phyloP scores from a whole-genome alignment of 2,329 filamentous ascomycete species.

The Fusarium incarnatum region DNA sequence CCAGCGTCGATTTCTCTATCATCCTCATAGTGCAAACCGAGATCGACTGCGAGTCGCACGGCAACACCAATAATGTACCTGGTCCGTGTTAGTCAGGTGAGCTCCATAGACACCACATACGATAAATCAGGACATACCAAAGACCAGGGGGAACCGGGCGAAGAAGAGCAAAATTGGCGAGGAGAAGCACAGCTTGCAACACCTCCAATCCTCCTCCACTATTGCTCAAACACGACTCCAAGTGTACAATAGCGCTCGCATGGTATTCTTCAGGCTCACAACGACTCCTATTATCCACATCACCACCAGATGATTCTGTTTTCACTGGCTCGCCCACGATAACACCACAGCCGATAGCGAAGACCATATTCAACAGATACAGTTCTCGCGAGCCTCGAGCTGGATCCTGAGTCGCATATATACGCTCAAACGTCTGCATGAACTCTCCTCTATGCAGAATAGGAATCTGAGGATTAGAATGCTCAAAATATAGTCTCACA shows the following conservation, averaged over 20 bases:
- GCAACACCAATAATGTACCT: constrained; percentile 95
- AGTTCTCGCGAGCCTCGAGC: constrained; percentile 80
- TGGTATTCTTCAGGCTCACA: constrained; percentile 95
- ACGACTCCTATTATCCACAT: constrained; percentile 53
- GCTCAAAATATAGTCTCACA: constrained; percentile 89
- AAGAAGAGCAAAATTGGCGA: constrained; percentile 91
- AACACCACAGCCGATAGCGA: constrained; percentile 93
- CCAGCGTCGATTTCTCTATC: constrained; percentile 72
- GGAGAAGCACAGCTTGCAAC: constrained; percentile 88
- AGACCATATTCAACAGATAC: constrained; percentile 97
- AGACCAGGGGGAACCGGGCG: constrained; percentile 91
- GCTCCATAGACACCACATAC: constrained; percentile 2
- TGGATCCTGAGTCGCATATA: constrained; percentile 76
- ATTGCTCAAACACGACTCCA: constrained; percentile 86
- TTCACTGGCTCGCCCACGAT: constrained; percentile 77
- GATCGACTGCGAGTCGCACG: constrained; percentile 87
- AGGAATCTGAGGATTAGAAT: constrained; percentile 95
- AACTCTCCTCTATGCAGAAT: constrained; percentile 91
- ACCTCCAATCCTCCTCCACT: constrained; percentile 93
- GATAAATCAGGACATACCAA: constrained; percentile 66
- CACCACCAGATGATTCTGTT: constrained; percentile 56
- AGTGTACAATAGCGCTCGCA: constrained; percentile 90
- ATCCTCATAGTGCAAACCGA: constrained; percentile 94
- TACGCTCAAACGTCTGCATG: constrained; percentile 85
- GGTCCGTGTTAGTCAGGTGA: constrained; percentile 27